These are phyloP conservation scores for Penicillium verhagenii DNA, from an alignment of 495 filamentous ascomycete genomes.

Conservation along the genomic window DNA sequence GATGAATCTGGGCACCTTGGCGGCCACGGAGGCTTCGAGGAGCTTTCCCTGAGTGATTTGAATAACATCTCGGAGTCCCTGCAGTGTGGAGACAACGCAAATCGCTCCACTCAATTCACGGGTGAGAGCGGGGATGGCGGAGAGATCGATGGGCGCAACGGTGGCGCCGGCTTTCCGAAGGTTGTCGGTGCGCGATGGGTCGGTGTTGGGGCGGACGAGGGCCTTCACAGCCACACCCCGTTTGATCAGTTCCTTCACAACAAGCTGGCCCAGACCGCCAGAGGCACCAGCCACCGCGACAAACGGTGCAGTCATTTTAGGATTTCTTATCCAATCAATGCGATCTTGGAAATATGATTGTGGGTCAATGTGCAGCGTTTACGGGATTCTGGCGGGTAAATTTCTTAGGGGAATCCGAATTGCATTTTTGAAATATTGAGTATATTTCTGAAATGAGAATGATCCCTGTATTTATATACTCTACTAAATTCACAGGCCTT, in stretches of 20 bases:
- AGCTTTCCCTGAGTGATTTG: conserved; percentile 9
- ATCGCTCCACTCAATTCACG: conserved; percentile 4
- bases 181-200: conserved; percentile 8
- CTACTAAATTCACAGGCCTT: no score
- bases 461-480: no score
- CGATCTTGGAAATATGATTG: no score
- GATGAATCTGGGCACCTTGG: conserved; percentile 11
- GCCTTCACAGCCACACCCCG: conserved; percentile 17
- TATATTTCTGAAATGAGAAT: no score
- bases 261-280: conserved; percentile 11
- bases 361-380: no score
- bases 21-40: conserved; percentile 10
- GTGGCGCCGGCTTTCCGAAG: conserved; percentile 9
- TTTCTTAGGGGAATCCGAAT: no score
- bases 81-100: conserved; percentile 12
- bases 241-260: conserved; percentile 5
- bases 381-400: no score
- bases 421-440: no score
- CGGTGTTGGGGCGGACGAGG: conserved; percentile 17
- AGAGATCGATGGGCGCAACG: conserved; percentile 5
- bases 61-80: conserved; percentile 10
- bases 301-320: conserved; percentile 6
- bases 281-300: conserved; percentile 16
- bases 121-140: conserved; percentile 2
- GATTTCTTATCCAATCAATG: no score